Evolutionary conservation across 108 stramenopile species (phyloP).

Genomic region (Seminavis robusta): DNA sequence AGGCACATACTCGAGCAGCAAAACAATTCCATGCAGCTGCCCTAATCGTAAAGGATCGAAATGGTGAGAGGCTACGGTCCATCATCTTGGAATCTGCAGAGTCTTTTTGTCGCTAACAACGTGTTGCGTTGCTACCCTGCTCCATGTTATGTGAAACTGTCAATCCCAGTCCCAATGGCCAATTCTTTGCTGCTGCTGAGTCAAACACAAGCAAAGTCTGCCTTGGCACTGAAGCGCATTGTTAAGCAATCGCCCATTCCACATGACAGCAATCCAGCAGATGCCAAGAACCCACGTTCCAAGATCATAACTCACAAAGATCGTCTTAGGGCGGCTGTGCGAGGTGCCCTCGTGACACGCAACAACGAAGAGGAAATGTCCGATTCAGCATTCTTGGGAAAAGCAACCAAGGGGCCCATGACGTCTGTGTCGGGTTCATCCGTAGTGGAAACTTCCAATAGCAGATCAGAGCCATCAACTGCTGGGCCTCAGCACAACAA

Average conservation of each 20-base stretch:
- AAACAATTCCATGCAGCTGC: slow-evolving; percentile 38
- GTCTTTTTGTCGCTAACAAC: background rate
- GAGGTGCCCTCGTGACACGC: slow-evolving; percentile 60
- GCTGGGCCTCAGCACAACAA: background rate
- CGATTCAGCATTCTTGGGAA: slow-evolving; percentile 75
- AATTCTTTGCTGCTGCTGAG: slow-evolving; percentile 51
- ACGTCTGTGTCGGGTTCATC: background rate
- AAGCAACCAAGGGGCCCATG: background rate
- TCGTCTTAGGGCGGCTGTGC: slow-evolving; percentile 69
- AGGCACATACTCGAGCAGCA: slow-evolving; percentile 38
- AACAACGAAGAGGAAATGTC: slow-evolving; percentile 75
- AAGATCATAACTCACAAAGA: slow-evolving; percentile 35
- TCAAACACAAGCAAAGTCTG: slow-evolving; percentile 53
- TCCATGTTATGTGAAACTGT: background rate
- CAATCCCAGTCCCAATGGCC: slow-evolving; percentile 24
- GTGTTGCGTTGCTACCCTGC: background rate
- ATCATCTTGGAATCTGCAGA: slow-evolving; percentile 1
- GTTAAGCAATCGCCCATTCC: slow-evolving; percentile 13
- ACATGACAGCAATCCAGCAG: slow-evolving; percentile 5
- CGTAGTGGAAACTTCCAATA: background rate
- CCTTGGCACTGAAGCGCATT: slow-evolving; percentile 32
- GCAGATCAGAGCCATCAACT: background rate
- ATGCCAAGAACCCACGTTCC: slow-evolving; percentile 10
- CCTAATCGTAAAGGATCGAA: slow-evolving; percentile 17
- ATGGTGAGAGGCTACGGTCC: slow-evolving; percentile 23